Percentiles rank a stretch among this genome's conserved stretches.
Conservation (phyloP, 1,284 basidiomycete species). For the Microbotryum silenes-acaulis region DNA sequence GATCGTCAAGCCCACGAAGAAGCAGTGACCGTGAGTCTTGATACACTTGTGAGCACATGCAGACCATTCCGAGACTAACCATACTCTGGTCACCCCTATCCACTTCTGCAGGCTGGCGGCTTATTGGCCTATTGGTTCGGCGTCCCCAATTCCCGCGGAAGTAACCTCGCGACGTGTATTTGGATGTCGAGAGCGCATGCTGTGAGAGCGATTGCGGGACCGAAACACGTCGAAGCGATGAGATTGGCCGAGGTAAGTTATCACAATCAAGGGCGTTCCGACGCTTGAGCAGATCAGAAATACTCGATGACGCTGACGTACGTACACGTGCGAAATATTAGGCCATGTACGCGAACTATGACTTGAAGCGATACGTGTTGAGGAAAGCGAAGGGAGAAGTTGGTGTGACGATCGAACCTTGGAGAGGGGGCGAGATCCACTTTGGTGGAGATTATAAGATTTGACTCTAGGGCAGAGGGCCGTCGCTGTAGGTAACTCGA, state of each 20-base stretch:
- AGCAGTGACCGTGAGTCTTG: slow-evolving; percentile 49
- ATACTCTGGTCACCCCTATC: too few relatives aligned
- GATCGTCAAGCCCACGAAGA: slow-evolving; percentile 82
- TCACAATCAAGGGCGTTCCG: neutral
- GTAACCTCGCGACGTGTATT: slow-evolving; percentile 89
- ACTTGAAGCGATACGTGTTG: slow-evolving; percentile 65
- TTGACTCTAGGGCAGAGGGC: too few relatives aligned
- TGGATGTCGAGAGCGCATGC: slow-evolving; percentile 83
- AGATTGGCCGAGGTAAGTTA: slow-evolving; percentile 53
- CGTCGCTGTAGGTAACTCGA: too few relatives aligned
- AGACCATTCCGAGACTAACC: too few relatives aligned
- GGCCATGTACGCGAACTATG: slow-evolving; percentile 67
- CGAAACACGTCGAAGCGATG: slow-evolving; percentile 74
- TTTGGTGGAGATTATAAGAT: slow-evolving; percentile 33
- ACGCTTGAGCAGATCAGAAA: neutral
- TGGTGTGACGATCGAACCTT: slow-evolving; percentile 53
- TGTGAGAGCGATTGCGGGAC: slow-evolving; percentile 64
- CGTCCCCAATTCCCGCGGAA: slow-evolving; percentile 54
- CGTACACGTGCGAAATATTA: neutral
- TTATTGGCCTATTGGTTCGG: slow-evolving; percentile 85
- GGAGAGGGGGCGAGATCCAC: slow-evolving; percentile 59
- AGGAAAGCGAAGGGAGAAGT: slow-evolving; percentile 55
- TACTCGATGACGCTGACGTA: neutral
- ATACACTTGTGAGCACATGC: neutral
- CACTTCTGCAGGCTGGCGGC: slow-evolving; percentile 9